A percentile compares a stretch with the other conserved stretches of the same genome.
These are phyloP conservation scores for Anisodus tanguticus DNA, from an alignment of 257 asterid species.

Conservation along the genomic window DNA sequence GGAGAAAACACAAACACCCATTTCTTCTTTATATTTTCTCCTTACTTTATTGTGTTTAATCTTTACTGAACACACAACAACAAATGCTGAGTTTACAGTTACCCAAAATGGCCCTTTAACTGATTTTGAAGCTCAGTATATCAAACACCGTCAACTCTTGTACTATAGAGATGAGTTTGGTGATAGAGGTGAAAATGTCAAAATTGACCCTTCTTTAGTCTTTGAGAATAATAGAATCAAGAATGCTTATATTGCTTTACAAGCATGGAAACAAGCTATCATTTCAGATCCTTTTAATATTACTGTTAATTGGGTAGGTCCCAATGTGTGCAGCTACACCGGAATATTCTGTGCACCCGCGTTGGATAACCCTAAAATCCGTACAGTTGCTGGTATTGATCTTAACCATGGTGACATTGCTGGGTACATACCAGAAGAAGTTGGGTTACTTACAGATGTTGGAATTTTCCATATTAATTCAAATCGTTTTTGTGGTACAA, in stretches of 20 bases:
- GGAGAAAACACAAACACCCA: conserved; percentile 44
- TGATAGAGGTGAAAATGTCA: conserved; percentile 72
- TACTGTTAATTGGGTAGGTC: conserved; percentile 76
- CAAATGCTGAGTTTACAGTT: conserved; percentile 31
- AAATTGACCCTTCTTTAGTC: conserved; percentile 65
- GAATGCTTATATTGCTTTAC: conserved; percentile 80
- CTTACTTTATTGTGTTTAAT: conserved; percentile 31
- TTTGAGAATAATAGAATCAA: conserved; percentile 70
- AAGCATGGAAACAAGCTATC: conserved; percentile 87
- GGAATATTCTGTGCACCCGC: conserved; percentile 81
- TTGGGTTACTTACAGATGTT: conserved; percentile 79
- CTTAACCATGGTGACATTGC: conserved; percentile 93
- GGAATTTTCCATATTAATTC: conserved; percentile 80
- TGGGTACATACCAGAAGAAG: conserved; percentile 84
- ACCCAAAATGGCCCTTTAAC: conserved; percentile 59
- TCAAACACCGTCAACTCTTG: conserved; percentile 66
- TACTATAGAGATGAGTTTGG: conserved; percentile 82
- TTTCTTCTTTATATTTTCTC: conserved; percentile 30
- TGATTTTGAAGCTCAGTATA: conserved; percentile 58
- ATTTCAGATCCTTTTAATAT: conserved; percentile 76
- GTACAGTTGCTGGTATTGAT: conserved; percentile 79
- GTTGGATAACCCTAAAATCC: conserved; percentile 52
- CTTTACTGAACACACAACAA: conserved; percentile 18
- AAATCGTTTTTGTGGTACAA: conserved; percentile 78
- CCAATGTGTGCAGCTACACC: conserved; percentile 71